Evolutionary conservation across 306 rosid species (phyloP).

Genomic region (Trifolium fragiferum): DNA sequence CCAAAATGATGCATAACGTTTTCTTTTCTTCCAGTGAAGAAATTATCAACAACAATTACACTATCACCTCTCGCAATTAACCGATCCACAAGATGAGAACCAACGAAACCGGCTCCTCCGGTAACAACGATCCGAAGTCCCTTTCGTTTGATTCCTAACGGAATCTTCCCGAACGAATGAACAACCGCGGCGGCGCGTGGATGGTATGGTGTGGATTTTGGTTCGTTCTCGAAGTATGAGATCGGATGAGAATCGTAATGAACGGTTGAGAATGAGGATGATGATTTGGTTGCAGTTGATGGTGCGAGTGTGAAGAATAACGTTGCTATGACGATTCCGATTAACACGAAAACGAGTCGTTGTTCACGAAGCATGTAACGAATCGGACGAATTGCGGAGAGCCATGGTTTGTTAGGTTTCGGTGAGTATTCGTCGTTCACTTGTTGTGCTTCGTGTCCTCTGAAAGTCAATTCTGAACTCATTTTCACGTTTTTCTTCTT

Average conservation of each 20-base stretch:
- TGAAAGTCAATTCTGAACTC: slow-evolving; percentile 73
- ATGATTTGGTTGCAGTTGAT: slow-evolving; percentile 44
- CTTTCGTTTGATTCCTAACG: slow-evolving; percentile 77
- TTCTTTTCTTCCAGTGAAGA: slow-evolving; percentile 91
- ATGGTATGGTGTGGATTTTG: slow-evolving; percentile 28
- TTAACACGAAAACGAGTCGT: slow-evolving; percentile 71
- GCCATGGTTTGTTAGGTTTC: slow-evolving; percentile 78
- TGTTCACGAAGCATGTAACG: slow-evolving; percentile 87
- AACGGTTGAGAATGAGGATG: slow-evolving; percentile 47
- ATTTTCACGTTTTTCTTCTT: slow-evolving; percentile 7
- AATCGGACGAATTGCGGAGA: slow-evolving; percentile 68
- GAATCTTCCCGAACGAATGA: slow-evolving; percentile 78
- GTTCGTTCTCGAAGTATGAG: slow-evolving; percentile 43
- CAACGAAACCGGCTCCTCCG: slow-evolving; percentile 95
- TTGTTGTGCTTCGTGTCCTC: slow-evolving; percentile 80
- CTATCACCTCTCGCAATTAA: slow-evolving; percentile 89
- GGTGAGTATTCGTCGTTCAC: slow-evolving; percentile 68
- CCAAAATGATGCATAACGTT: slow-evolving; percentile 94
- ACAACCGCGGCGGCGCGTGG: slow-evolving; percentile 30
- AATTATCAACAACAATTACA: slow-evolving; percentile 91
- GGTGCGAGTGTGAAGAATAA: slow-evolving; percentile 60
- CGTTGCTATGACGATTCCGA: slow-evolving; percentile 83
- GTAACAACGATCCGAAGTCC: slow-evolving; percentile 94
- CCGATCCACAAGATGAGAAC: slow-evolving; percentile 93
- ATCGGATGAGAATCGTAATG: slow-evolving; percentile 45